Base-by-base conservation (phyloP, 331 rosid genomes). In the Prunus yedoensis region DNA sequence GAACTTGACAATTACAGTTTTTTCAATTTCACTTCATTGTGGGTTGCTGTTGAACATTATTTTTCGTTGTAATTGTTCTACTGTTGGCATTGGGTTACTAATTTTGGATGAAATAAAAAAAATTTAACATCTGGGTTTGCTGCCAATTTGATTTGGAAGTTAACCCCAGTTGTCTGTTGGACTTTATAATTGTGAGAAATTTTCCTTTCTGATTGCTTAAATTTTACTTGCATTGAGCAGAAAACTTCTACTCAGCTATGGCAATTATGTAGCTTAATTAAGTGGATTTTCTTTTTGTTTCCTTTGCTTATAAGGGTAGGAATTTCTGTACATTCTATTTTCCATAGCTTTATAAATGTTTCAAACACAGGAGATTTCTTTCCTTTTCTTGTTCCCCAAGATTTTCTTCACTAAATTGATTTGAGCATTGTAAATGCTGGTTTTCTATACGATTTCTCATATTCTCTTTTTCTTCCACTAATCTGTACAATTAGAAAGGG, bases 91-190 rank as follows among this genome's bases (percentile, higher is more conserved):
- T 35, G 43, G 43, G 9, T 0, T 6, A 6, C 43, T 35, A 6
- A 35, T 30, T 7, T 35, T 79, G 73, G 27, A 4, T 14, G 27
- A 21, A 66, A 51, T 43, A 15, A 5, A 35, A 1, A 5, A 1
- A 4, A 32, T 79, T 80, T 73, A 65, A 51, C 68, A 70, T 71
- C 45, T 75, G 75, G 83, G 61, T 73, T 41, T 47, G 72, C n/a
- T 70, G n/a, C 47, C 45, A 68, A 63, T 70, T 77, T 49, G 65
- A 70, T 68, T 75, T 85, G 30, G 56, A 50, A 73, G 57, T 67
- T 21, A 56, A 47, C 13, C 56, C 60, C 66, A 35, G 60, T 63
- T 68, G 27, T 71, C 60, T 1, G 8, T 81, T 79, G 54, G 78
- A 81, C 75, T 77, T 73, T 50, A 45, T 43, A 15, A 74, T 10